phyloP scores from a whole-genome alignment of 2,329 filamentous ascomycete genomes.

The Ascochyta koolunga region DNA sequence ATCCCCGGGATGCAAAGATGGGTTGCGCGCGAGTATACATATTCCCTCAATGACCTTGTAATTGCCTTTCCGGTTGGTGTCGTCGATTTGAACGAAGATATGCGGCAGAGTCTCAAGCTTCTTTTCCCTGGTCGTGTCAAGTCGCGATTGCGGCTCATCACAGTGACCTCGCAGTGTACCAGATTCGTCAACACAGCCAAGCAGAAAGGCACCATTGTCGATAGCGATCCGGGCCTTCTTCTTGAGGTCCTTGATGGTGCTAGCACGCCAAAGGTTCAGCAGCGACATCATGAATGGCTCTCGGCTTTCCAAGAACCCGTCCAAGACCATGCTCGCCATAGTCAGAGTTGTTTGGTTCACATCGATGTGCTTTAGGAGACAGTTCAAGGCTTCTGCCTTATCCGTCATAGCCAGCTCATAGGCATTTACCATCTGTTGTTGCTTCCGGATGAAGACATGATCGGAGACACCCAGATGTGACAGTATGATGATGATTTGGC shows the following conservation, averaged over 20 bases:
- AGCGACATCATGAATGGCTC: conserved; percentile 87
- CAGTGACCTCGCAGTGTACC: conserved; percentile 74
- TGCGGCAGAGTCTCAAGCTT: conserved; percentile 66
- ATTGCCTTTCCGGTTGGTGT: conserved; percentile 57
- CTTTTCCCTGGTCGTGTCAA: conserved; percentile 54
- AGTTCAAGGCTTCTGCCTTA: conserved; percentile 65
- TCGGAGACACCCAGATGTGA: conserved; percentile 76
- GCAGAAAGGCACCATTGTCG: conserved; percentile 81
- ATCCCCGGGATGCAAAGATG: conserved; percentile 91
- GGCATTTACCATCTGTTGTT: conserved; percentile 69
- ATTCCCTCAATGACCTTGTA: conserved; percentile 74
- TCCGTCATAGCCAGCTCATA: conserved; percentile 74
- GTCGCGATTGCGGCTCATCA: conserved; percentile 51
- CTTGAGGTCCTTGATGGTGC: conserved; percentile 87
- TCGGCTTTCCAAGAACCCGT: conserved; percentile 74
- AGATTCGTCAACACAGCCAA: conserved; percentile 90
- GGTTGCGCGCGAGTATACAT: conserved; percentile 88
- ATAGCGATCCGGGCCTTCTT: conserved; percentile 89
- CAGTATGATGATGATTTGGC: conserved; percentile 87
- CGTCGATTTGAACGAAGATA: conserved; percentile 84
- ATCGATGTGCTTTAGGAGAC: conserved; percentile 79
- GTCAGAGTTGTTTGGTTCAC: conserved; percentile 79
- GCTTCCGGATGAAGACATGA: conserved; percentile 69
- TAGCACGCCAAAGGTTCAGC: conserved; percentile 83
- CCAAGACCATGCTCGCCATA: conserved; percentile 76